Conservation (phyloP, 2,329 filamentous ascomycete genomes). For the Microcera coccophila region DNA sequence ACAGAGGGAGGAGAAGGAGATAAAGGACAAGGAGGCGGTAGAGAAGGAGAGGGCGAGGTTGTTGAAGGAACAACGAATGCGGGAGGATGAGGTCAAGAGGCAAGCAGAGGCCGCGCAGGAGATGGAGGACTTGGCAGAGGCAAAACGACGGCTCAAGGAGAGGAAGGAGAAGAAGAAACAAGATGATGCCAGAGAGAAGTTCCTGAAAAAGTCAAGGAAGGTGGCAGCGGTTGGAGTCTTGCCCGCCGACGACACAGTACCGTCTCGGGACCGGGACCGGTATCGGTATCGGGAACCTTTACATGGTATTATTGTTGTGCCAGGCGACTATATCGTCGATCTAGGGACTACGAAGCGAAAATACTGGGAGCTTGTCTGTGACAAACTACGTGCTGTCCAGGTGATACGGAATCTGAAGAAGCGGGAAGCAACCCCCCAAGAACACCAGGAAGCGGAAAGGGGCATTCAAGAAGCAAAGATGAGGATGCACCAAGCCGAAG, state of each 20-base stretch:
- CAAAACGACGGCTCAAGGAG: slow-evolving; percentile 35
- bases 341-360: slow-evolving; percentile 29
- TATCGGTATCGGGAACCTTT: slow-evolving; percentile 28
- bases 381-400: slow-evolving; percentile 40
- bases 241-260: slow-evolving; percentile 13
- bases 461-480: slow-evolving; percentile 29
- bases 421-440: slow-evolving; percentile 21
- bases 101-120: slow-evolving; percentile 37
- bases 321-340: slow-evolving; percentile 33
- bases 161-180: slow-evolving; percentile 40
- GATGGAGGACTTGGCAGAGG: slow-evolving; percentile 37
- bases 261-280: not conserved
- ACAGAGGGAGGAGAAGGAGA: slow-evolving; percentile 48
- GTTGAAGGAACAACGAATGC: slow-evolving; percentile 36
- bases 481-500: slow-evolving; percentile 36
- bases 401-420: slow-evolving; percentile 31
- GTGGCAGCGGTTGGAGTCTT: slow-evolving; percentile 29
- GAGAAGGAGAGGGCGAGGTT: slow-evolving; percentile 37
- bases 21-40: slow-evolving; percentile 32
- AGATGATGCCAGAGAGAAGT: slow-evolving; percentile 27
- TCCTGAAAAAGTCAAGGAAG: slow-evolving; percentile 35
- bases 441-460: slow-evolving; percentile 29
- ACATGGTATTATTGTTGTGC: slow-evolving; percentile 35
- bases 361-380: slow-evolving; percentile 41
- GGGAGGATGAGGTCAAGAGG: slow-evolving; percentile 35